Evolutionary conservation across 345 rosid genomes (phyloP).

Genomic region (Draba incana): DNA sequence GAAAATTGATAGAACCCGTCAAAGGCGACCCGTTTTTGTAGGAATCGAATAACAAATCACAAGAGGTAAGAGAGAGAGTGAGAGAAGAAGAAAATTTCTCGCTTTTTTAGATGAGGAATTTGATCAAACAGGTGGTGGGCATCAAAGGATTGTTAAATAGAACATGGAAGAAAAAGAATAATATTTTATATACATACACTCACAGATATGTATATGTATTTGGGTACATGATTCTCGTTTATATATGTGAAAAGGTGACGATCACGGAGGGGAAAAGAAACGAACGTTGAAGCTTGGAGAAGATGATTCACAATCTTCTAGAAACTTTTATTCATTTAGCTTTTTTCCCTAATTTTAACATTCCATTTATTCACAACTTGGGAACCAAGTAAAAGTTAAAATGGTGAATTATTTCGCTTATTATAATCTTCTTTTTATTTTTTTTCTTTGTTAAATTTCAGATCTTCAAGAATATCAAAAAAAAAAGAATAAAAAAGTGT

Average conservation of each 20-base stretch:
- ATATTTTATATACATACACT: neutral
- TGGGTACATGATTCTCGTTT: neutral
- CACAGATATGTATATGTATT: neutral
- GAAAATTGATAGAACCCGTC: slow-evolving; percentile 14
- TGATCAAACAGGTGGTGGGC: slow-evolving; percentile 42
- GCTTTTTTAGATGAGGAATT: slow-evolving; percentile 25
- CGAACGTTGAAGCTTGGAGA: slow-evolving; percentile 36
- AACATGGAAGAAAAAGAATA: slow-evolving; percentile 3
- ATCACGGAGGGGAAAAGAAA: neutral
- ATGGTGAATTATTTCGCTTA: neutral
- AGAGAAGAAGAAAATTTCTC: slow-evolving; percentile 20
- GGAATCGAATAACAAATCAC: slow-evolving; percentile 29
- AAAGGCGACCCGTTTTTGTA: slow-evolving; percentile 46
- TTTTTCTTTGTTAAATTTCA: neutral
- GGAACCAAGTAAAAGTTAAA: too few relatives aligned
- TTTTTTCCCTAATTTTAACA: neutral
- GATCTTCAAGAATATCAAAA: slow-evolving; percentile 19
- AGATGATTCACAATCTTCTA: slow-evolving; percentile 35
- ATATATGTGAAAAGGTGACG: neutral
- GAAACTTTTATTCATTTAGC: neutral
- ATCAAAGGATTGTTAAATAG: neutral
- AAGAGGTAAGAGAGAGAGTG: slow-evolving; percentile 23
- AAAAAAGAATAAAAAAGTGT: neutral
- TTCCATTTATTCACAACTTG: slow-evolving; percentile 8
- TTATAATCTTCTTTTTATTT: neutral